phyloP scores from a whole-genome alignment of 306 rosid genomes.

The Prunus salicina region DNA sequence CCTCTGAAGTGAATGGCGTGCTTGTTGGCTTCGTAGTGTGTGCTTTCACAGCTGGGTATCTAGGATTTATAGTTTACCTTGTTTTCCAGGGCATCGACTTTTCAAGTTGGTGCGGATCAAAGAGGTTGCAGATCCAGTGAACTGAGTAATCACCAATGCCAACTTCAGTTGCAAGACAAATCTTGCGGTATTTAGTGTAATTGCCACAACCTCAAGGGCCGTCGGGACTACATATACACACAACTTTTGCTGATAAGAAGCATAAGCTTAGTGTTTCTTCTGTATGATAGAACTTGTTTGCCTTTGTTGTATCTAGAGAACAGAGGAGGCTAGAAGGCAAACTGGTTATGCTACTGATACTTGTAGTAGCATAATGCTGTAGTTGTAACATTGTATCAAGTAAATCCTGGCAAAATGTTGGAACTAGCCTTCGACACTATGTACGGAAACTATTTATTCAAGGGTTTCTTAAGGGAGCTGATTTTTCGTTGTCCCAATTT shows the following conservation, averaged over 20 bases:
- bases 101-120: constrained; percentile 44
- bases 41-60: constrained; percentile 54
- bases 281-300: constrained; percentile 1
- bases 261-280: constrained; percentile 2
- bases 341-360: background rate
- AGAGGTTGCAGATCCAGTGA: constrained; percentile 33
- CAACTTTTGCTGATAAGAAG: constrained; percentile 18
- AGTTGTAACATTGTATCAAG: background rate
- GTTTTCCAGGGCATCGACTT: constrained; percentile 39
- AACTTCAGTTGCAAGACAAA: background rate
- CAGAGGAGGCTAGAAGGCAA: constrained; percentile 10
- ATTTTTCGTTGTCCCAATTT: background rate
- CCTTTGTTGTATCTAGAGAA: constrained; percentile 21
- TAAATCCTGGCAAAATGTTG: background rate
- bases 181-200: constrained; percentile 1
- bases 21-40: constrained; percentile 27
- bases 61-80: constrained; percentile 75
- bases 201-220: constrained; percentile 12
- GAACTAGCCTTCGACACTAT: background rate
- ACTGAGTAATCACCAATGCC: constrained; percentile 33
- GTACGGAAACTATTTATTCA: background rate
- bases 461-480: background rate
- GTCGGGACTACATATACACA: constrained; percentile 12
- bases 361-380: constrained; percentile 13
- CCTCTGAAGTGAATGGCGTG: constrained; percentile 63